Evolutionary conservation across 768 basidiomycete genomes (phyloP).

Genomic region (Kwoniella pini): DNA sequence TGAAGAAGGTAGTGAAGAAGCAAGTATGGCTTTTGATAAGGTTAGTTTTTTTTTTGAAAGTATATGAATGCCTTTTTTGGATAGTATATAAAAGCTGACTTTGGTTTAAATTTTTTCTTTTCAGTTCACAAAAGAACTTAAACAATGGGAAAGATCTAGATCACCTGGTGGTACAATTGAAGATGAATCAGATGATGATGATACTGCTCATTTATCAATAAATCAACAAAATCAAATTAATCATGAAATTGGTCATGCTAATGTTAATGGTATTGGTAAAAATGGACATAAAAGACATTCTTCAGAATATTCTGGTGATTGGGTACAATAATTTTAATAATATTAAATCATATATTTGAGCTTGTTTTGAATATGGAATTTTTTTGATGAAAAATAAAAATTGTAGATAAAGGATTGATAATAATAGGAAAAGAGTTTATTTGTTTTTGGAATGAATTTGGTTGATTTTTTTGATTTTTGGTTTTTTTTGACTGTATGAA

Average conservation of each 20-base stretch:
- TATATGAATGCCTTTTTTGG: not conserved
- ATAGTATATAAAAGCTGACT: not conserved
- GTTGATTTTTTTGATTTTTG: no score
- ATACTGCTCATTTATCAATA: not conserved
- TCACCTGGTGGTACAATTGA: conserved; percentile 20
- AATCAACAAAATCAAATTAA: not conserved
- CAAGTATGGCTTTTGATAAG: conserved; percentile 49
- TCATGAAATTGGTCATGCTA: not conserved
- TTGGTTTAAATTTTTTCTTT: not conserved
- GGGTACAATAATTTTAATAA: conserved; percentile 25
- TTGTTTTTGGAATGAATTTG: no score
- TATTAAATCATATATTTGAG: not conserved
- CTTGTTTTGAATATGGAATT: not conserved
- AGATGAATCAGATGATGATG: conserved; percentile 16
- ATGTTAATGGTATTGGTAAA: not conserved
- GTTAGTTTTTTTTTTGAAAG: conserved; percentile 22
- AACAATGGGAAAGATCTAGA: conserved; percentile 47
- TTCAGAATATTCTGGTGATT: conserved; percentile 47
- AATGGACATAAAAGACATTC: conserved; percentile 34
- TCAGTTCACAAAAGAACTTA: conserved; percentile 49
- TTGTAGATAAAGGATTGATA: no score
- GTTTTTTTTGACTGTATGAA: no score
- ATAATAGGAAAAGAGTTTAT: no score
- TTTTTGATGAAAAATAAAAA: no score
- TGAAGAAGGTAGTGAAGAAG: conserved; percentile 39